These are phyloP conservation scores for Dothiorella sarmentorum DNA, from an alignment of 2,329 filamentous ascomycete genomes.

Conservation along the genomic window DNA sequence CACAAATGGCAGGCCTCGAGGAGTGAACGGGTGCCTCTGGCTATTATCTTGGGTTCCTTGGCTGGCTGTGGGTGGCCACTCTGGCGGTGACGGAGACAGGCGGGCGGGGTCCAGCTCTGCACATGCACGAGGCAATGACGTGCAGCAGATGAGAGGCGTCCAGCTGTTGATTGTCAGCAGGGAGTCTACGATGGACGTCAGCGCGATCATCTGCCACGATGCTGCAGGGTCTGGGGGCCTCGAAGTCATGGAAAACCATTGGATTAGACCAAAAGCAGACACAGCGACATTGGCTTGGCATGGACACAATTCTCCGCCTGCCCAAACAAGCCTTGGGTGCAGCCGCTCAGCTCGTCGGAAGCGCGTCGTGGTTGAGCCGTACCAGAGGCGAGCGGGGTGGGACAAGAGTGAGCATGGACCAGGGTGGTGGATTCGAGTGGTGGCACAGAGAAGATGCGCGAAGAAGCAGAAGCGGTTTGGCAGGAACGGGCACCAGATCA, in stretches of 20 bases:
- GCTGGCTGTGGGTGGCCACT: conserved; percentile 10
- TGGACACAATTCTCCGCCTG: neutral
- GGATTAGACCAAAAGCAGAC: neutral
- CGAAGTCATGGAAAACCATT: too few species aligned
- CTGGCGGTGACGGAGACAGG: conserved; percentile 1
- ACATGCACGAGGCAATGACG: conserved; percentile 11
- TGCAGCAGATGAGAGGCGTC: conserved; percentile 3
- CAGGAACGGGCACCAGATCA: neutral
- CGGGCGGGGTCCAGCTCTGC: neutral
- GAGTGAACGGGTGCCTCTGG: neutral
- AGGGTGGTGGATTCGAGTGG: neutral
- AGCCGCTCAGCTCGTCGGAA: neutral
- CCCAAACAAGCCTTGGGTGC: conserved; percentile 7
- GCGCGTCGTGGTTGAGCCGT: neutral
- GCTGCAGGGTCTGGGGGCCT: neutral
- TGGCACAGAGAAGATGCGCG: neutral
- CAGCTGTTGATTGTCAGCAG: conserved; percentile 3
- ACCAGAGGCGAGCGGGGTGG: neutral
- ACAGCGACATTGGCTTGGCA: neutral
- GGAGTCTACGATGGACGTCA: neutral
- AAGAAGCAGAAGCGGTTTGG: neutral
- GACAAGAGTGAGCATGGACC: neutral
- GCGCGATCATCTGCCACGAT: conserved; percentile 14
- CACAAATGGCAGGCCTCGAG: neutral
- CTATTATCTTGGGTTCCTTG: conserved; percentile 10